Conservation (phyloP, 805 yeast genomes). For the Cyberlindnera nakhonratchasimensis region DNA sequence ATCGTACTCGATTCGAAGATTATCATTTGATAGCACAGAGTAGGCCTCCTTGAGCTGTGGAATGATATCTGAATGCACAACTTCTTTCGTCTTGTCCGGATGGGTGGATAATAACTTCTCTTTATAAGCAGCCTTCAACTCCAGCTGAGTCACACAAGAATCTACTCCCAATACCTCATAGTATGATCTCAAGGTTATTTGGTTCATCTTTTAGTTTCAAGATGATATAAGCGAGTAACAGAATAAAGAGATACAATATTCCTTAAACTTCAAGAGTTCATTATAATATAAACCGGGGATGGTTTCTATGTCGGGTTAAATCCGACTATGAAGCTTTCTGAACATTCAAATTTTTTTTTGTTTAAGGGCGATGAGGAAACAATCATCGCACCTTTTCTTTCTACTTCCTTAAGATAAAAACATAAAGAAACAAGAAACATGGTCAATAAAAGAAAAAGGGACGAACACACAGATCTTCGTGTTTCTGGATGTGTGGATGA, state of each 20-base stretch:
- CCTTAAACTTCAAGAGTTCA: too few species aligned
- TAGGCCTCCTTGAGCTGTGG: slow-evolving; percentile 64
- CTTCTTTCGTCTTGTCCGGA: slow-evolving; percentile 63
- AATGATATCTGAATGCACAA: slow-evolving; percentile 28
- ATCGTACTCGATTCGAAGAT: slow-evolving; percentile 50
- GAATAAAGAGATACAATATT: too few species aligned
- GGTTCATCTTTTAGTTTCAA: slow-evolving; percentile 12
- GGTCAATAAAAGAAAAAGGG: slow-evolving; percentile 32
- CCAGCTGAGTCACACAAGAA: slow-evolving; percentile 33
- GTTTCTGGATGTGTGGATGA: slow-evolving; percentile 37
- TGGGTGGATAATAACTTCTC: slow-evolving; percentile 57
- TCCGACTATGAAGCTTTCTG: too few species aligned
- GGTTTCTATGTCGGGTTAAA: too few species aligned
- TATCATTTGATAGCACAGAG: slow-evolving; percentile 42
- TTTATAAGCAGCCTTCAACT: slow-evolving; percentile 63
- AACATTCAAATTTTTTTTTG: not conserved
- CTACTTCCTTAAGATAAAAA: not conserved
- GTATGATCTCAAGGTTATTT: slow-evolving; percentile 30
- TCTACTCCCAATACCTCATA: slow-evolving; percentile 59
- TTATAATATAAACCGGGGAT: too few species aligned
- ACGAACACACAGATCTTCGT: slow-evolving; percentile 39
- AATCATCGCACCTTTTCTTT: not conserved
- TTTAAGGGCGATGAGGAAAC: slow-evolving; percentile 3
- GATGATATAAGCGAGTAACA: not conserved
- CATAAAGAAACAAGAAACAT: not conserved